A percentile compares a stretch with the other conserved stretches of the same genome.
These are phyloP conservation scores for Biscogniauxia sp. DNA, from an alignment of 2,329 filamentous ascomycete species.

Conservation along the genomic window DNA sequence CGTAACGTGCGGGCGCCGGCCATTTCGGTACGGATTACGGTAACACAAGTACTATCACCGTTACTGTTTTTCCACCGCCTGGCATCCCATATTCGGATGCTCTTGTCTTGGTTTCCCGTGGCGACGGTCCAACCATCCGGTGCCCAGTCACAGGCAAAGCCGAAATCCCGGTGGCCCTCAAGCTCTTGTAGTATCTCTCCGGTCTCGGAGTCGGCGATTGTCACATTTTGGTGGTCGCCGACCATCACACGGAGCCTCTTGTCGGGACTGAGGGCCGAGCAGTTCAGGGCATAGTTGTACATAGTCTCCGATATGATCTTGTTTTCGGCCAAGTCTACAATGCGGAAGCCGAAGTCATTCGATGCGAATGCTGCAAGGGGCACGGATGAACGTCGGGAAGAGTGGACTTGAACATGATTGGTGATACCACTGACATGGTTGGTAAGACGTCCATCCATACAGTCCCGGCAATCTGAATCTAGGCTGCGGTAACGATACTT, in stretches of 20 bases:
- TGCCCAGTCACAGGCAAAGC: slow-evolving; percentile 78
- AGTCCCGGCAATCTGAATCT: slow-evolving; percentile 38
- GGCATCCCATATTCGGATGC: slow-evolving; percentile 73
- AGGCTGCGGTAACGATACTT: slow-evolving; percentile 51
- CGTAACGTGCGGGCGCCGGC: slow-evolving; percentile 66
- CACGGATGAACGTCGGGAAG: slow-evolving; percentile 47
- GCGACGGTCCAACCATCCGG: slow-evolving; percentile 74
- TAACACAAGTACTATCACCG: slow-evolving; percentile 46
- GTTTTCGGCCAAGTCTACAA: slow-evolving; percentile 58
- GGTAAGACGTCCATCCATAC: slow-evolving; percentile 48
- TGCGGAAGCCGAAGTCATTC: slow-evolving; percentile 59
- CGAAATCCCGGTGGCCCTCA: slow-evolving; percentile 65
- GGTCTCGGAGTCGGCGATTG: slow-evolving; percentile 68
- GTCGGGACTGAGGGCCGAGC: slow-evolving; percentile 69
- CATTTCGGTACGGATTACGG: slow-evolving; percentile 62
- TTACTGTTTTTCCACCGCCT: slow-evolving; percentile 61
- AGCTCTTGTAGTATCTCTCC: slow-evolving; percentile 58
- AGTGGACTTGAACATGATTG: slow-evolving; percentile 61
- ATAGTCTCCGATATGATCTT: slow-evolving; percentile 51
- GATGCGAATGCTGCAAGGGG: slow-evolving; percentile 61
- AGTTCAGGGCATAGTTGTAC: slow-evolving; percentile 67
- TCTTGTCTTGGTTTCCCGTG: slow-evolving; percentile 73
- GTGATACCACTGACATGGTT: slow-evolving; percentile 55
- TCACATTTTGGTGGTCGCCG: slow-evolving; percentile 63
- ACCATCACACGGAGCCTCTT: slow-evolving; percentile 69